A percentile compares a stretch with the other conserved stretches of the same genome.
Evolutionary conservation across 2,329 filamentous ascomycete genomes (phyloP).

Genomic region (Exophiala dermatitidis): DNA sequence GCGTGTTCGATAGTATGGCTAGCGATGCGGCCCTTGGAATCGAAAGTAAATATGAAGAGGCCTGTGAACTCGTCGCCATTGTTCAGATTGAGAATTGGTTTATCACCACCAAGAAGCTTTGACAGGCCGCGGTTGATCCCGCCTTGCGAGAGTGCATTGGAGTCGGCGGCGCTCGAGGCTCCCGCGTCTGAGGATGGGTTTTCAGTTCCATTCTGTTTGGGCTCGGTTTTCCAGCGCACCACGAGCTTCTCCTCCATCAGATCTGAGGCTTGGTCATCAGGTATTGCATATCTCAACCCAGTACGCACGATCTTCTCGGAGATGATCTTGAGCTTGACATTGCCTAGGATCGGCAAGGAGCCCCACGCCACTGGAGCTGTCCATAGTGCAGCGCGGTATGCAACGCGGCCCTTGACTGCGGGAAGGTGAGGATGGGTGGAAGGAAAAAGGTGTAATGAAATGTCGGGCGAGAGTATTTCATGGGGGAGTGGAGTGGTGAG

Average conservation of each 20-base stretch:
- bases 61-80: constrained; percentile 68
- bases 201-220: constrained; percentile 28
- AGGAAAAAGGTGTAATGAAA: constrained; percentile 58
- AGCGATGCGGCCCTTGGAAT: constrained; percentile 71
- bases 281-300: constrained; percentile 32
- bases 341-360: constrained; percentile 79
- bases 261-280: constrained; percentile 31
- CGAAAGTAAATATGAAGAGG: constrained; percentile 93
- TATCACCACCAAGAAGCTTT: constrained; percentile 46
- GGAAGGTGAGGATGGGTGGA: constrained; percentile 63
- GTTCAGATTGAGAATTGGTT: constrained; percentile 43
- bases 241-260: constrained; percentile 65
- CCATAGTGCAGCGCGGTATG: constrained; percentile 90
- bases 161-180: constrained; percentile 15
- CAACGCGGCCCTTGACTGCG: constrained; percentile 80
- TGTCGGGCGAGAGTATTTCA: constrained; percentile 55
- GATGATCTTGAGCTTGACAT: constrained; percentile 78
- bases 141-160: constrained; percentile 12
- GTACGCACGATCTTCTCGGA: constrained; percentile 79
- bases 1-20: constrained; percentile 93
- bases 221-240: constrained; percentile 74
- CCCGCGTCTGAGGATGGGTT: constrained; percentile 19
- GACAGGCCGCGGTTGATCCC: constrained; percentile 37
- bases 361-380: constrained; percentile 96
- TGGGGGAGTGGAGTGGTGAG: constrained; percentile 55